Conservation (phyloP, 768 basidiomycete species). For the Macrolepiota fuliginosa region DNA sequence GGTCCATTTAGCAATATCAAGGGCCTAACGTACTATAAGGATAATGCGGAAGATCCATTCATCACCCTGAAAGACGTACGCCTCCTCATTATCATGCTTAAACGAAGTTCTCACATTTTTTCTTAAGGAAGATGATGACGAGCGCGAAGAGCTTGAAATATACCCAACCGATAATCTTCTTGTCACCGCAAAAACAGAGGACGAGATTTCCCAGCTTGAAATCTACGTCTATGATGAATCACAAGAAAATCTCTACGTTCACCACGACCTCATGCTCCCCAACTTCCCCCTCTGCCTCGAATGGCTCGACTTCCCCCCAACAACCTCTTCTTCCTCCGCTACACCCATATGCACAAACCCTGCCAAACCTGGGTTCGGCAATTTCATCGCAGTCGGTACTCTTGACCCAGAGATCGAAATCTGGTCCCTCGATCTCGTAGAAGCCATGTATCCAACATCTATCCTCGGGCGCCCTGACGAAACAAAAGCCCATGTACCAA, state of each 20-base stretch:
- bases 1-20: conserved; percentile 96
- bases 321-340: conserved; percentile 40
- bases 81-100: conserved; percentile 5
- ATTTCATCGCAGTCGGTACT: conserved; percentile 95
- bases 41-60: conserved; percentile 94
- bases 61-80: conserved; percentile 92
- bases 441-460: conserved; percentile 90
- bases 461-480: conserved; percentile 89
- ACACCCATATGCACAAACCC: conserved; percentile 28
- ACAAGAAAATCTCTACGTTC: conserved; percentile 89
- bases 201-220: conserved; percentile 94
- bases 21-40: conserved; percentile 86
- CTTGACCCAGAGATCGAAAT: conserved; percentile 98
- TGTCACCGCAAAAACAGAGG: conserved; percentile 91
- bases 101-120: conserved; percentile 14
- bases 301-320: conserved; percentile 95
- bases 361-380: conserved; percentile 53
- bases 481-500: conserved; percentile 74
- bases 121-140: conserved; percentile 67
- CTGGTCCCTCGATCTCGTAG: conserved; percentile 93
- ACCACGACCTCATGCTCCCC: conserved; percentile 97
- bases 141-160: conserved; percentile 87
- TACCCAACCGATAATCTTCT: conserved; percentile 90
- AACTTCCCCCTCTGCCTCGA: conserved; percentile 98
- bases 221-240: conserved; percentile 94